Evolutionary conservation across 2,329 filamentous ascomycete species (phyloP).

Genomic region (Alternaria sp.): DNA sequence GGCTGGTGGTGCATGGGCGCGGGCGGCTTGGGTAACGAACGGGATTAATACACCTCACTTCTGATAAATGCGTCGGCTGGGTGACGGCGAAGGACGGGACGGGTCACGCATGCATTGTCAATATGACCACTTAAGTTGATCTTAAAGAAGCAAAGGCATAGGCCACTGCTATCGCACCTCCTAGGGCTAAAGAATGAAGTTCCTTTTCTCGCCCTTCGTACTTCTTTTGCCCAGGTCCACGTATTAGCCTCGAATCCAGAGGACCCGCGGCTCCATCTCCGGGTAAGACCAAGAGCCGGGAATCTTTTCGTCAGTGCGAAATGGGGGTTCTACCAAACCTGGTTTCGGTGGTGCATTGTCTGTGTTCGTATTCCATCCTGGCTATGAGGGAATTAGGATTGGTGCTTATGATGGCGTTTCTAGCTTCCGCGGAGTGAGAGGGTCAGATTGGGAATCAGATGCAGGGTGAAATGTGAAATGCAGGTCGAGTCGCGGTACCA

Average conservation of each 20-base stretch:
- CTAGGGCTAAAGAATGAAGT: not conserved
- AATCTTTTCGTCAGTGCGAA: not conserved
- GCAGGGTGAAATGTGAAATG: not conserved
- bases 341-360: not conserved
- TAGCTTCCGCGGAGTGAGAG: not conserved
- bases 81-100: not conserved
- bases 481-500: not conserved
- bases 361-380: not conserved
- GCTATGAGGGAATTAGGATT: not conserved
- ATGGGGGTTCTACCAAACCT: not conserved
- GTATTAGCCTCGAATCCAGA: not conserved
- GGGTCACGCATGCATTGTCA: not conserved
- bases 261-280: not conserved
- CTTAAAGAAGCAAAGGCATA: not conserved
- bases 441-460: not conserved
- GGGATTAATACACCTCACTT: not conserved
- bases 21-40: not conserved
- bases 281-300: not conserved
- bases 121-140: not conserved
- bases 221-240: not conserved
- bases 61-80: conserved; percentile 1
- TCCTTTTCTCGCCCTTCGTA: not conserved
- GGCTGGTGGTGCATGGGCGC: not conserved
- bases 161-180: not conserved
- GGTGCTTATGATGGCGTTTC: not conserved